Percentiles rank a stretch among this genome's conserved stretches.
phyloP scores from a whole-genome alignment of 371 early-diverging fungal genomes.

The Actinomortierella wolfii region DNA sequence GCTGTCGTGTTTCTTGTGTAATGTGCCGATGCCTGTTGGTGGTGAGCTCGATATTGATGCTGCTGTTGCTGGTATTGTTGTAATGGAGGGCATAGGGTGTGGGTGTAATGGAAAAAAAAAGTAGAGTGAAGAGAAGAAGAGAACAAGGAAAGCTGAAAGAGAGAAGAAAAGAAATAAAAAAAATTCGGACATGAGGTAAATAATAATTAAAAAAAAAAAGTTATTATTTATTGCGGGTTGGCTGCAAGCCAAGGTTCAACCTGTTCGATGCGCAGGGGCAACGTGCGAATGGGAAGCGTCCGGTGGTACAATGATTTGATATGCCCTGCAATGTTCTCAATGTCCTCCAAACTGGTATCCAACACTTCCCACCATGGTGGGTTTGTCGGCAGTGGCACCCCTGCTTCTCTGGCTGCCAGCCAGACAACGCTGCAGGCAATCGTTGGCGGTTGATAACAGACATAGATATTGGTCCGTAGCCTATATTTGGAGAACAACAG shows the following conservation, averaged over 20 bases:
- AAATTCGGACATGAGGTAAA: no score
- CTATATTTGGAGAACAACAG: constrained; percentile 44
- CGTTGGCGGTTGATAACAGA: constrained; percentile 83
- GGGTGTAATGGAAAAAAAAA: no score
- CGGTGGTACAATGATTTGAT: constrained; percentile 63
- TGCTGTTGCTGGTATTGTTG: no score
- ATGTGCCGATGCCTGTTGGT: no score
- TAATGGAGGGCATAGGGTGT: no score
- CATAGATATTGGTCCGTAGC: constrained; percentile 78
- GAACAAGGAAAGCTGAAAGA: no score
- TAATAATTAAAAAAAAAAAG: no score
- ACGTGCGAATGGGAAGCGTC: constrained; percentile 47
- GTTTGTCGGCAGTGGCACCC: constrained; percentile 66
- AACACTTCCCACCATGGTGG: constrained; percentile 92
- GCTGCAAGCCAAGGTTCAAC: constrained; percentile 28
- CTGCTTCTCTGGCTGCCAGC: constrained; percentile 74
- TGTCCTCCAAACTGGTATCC: constrained; percentile 75
- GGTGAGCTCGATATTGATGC: no score
- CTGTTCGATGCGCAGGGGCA: constrained; percentile 59
- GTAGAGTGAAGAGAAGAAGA: no score
- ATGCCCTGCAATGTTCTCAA: constrained; percentile 66
- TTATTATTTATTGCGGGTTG: no score
- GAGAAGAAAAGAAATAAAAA: no score
- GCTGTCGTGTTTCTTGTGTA: no score
- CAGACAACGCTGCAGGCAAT: constrained; percentile 93